These are phyloP conservation scores for Aureobasidium sp. DNA, from an alignment of 2,329 filamentous ascomycete species.

Conservation along the genomic window DNA sequence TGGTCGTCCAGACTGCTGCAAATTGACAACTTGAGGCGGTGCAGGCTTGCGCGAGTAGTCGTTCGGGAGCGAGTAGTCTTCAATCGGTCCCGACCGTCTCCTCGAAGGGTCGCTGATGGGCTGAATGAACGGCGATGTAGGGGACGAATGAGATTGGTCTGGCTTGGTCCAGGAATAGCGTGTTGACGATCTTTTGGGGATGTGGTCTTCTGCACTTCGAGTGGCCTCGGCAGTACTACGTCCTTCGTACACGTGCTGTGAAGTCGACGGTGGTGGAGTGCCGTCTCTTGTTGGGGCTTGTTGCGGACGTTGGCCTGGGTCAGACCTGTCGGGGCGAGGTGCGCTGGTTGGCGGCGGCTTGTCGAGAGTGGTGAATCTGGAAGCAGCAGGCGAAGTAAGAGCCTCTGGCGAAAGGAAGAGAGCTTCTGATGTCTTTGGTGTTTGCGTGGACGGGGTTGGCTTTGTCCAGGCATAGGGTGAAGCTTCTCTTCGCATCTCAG, in stretches of 20 bases:
- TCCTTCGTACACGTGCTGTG: slow-evolving; percentile 9
- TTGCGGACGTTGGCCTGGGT: background rate
- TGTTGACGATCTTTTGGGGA: background rate
- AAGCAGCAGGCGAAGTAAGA: slow-evolving; percentile 32
- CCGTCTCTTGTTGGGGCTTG: background rate
- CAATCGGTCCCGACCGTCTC: background rate
- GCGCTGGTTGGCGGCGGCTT: background rate
- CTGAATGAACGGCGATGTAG: background rate
- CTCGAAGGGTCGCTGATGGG: background rate
- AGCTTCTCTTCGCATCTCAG: slow-evolving; percentile 36
- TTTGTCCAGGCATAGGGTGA: slow-evolving; percentile 42
- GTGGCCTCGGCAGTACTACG: slow-evolving; percentile 1
- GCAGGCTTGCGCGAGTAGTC: background rate
- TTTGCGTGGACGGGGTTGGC: slow-evolving; percentile 16
- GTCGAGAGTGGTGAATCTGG: slow-evolving; percentile 16
- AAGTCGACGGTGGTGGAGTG: background rate
- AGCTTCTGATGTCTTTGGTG: slow-evolving; percentile 29
- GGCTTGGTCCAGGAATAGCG: slow-evolving; percentile 9
- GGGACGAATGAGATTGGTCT: slow-evolving; percentile 6
- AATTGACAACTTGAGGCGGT: background rate
- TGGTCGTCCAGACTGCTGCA: slow-evolving; percentile 2
- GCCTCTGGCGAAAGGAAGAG: slow-evolving; percentile 44
- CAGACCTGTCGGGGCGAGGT: background rate
- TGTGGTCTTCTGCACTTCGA: slow-evolving; percentile 1
- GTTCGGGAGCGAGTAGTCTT: background rate